Evolutionary conservation across 2,329 filamentous ascomycete genomes (phyloP).

Genomic region (Penicillium sp.): DNA sequence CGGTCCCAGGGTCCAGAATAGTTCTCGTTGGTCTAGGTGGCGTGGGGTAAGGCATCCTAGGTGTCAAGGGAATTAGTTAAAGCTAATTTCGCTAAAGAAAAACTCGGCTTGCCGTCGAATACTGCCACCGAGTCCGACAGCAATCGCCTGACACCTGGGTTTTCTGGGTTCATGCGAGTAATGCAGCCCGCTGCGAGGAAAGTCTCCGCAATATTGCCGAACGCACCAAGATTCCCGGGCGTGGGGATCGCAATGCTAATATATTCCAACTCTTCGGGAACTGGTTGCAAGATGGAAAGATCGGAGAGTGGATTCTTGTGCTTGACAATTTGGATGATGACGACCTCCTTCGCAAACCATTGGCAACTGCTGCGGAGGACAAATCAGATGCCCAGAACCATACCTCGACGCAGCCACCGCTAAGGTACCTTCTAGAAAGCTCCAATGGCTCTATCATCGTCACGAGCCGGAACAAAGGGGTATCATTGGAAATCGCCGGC

Average conservation of each 20-base stretch:
- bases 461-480: slow-evolving; percentile 16
- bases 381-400: neutral
- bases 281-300: too few species aligned
- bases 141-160: neutral
- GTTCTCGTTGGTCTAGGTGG: slow-evolving; percentile 20
- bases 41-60: slow-evolving; percentile 12
- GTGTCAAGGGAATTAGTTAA: neutral
- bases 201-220: slow-evolving; percentile 36
- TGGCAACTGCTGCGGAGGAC: neutral
- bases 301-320: slow-evolving; percentile 9
- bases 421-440: slow-evolving; percentile 17
- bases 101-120: slow-evolving; percentile 1
- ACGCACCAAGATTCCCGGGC: slow-evolving; percentile 27
- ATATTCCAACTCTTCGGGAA: too few species aligned
- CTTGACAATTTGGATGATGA: slow-evolving; percentile 29
- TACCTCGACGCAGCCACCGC: slow-evolving; percentile 1
- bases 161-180: slow-evolving; percentile 41
- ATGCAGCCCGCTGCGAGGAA: slow-evolving; percentile 34
- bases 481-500: neutral
- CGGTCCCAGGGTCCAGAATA: slow-evolving; percentile 10
- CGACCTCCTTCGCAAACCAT: slow-evolving; percentile 11
- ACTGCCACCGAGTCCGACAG: neutral
- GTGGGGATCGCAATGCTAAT: slow-evolving; percentile 32
- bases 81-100: neutral
- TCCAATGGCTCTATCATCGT: slow-evolving; percentile 20